A percentile compares a stretch with the other conserved stretches of the same genome.
Evolutionary conservation across 1,139 yeast genomes (phyloP).

Genomic region (Yamadazyma atlantica): DNA sequence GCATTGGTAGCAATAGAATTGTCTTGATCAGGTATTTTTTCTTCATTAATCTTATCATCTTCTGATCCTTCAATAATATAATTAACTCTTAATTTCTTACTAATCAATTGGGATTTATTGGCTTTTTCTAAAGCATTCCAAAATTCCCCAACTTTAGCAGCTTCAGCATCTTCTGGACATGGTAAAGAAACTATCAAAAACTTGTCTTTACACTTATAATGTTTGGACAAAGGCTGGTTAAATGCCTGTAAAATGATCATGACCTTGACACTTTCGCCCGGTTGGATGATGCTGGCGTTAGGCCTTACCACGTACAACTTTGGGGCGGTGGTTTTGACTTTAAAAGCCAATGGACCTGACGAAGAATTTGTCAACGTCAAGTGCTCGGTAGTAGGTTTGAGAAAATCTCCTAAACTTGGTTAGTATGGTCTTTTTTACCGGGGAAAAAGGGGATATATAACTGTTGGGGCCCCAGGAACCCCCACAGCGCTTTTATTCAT

Average conservation of each 20-base stretch:
- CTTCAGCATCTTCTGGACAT: slow-evolving; percentile 57
- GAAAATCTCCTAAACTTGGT: slow-evolving; percentile 55
- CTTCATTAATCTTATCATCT: slow-evolving; percentile 19
- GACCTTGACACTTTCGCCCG: slow-evolving; percentile 72
- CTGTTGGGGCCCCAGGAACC: no score
- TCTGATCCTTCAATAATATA: slow-evolving; percentile 43
- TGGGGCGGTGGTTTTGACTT: slow-evolving; percentile 98
- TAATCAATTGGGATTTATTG: slow-evolving; percentile 58
- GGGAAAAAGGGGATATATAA: no score
- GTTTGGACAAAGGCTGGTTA: slow-evolving; percentile 69
- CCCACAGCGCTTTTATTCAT: no score
- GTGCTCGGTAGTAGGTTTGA: slow-evolving; percentile 68
- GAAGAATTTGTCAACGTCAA: slow-evolving; percentile 70
- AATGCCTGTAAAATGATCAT: slow-evolving; percentile 85
- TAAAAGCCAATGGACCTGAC: slow-evolving; percentile 70
- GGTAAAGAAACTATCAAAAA: slow-evolving; percentile 87
- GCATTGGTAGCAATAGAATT: slow-evolving; percentile 11
- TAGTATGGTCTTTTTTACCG: no score
- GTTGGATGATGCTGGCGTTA: slow-evolving; percentile 76
- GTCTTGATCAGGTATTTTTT: slow-evolving; percentile 7
- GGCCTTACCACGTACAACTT: slow-evolving; percentile 95
- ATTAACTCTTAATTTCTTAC: slow-evolving; percentile 78
- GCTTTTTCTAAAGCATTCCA: slow-evolving; percentile 73
- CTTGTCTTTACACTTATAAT: slow-evolving; percentile 84
- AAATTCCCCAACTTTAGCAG: slow-evolving; percentile 56